A percentile compares a stretch with the other conserved stretches of the same genome.
phyloP scores from a whole-genome alignment of 106 monocot species.

The Apostasia ramifera region DNA sequence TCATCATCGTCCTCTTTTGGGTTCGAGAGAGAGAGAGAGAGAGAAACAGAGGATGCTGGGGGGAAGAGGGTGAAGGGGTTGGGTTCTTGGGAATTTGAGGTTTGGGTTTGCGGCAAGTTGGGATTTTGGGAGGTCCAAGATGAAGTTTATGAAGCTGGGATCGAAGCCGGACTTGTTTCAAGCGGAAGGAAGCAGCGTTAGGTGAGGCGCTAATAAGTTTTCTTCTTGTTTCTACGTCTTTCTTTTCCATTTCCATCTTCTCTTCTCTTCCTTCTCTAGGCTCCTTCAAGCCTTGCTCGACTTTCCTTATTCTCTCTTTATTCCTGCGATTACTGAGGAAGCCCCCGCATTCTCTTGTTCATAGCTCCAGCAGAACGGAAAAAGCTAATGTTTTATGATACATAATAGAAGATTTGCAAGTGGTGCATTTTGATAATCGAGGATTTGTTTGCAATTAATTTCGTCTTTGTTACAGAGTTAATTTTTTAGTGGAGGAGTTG shows the following conservation, averaged over 20 bases:
- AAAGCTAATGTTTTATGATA: too few relatives aligned
- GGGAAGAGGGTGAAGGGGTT: constrained; percentile 6
- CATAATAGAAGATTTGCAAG: too few relatives aligned
- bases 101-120: background rate
- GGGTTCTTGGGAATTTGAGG: constrained; percentile 1
- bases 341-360: too few relatives aligned
- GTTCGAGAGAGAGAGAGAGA: constrained; percentile 9
- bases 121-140: constrained; percentile 13
- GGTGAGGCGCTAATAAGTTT: constrained; percentile 18
- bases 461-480: too few relatives aligned
- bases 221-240: background rate
- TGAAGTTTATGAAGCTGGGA: constrained; percentile 86
- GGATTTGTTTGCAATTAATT: too few relatives aligned
- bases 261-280: too few relatives aligned
- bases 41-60: background rate
- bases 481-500: too few relatives aligned
- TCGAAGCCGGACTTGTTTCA: constrained; percentile 69
- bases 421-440: too few relatives aligned
- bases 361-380: too few relatives aligned
- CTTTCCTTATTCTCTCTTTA: too few relatives aligned
- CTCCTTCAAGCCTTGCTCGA: too few relatives aligned
- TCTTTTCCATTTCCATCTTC: background rate
- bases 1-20: background rate
- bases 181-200: constrained; percentile 38
- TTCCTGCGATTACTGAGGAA: too few relatives aligned